Percentiles rank a stretch among this genome's conserved stretches.
phyloP scores from a whole-genome alignment of 306 rosid species.

The Castanospermum australe region DNA sequence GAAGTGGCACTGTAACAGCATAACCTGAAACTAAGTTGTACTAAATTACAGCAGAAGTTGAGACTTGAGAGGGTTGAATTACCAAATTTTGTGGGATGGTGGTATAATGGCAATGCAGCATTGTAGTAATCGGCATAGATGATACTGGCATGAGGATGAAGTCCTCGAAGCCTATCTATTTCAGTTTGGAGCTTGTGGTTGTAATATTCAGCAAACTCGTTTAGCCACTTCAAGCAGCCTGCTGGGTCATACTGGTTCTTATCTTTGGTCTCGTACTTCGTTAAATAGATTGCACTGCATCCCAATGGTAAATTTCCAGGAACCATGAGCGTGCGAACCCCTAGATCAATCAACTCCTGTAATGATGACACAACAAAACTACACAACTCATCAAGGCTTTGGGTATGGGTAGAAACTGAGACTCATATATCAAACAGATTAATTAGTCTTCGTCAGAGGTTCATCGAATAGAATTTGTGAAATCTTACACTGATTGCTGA shows the following conservation, averaged over 20 bases:
- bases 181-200: slow-evolving; percentile 38
- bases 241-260: slow-evolving; percentile 33
- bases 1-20: not conserved
- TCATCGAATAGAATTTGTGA: not conserved
- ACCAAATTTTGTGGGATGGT: slow-evolving; percentile 37
- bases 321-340: slow-evolving; percentile 49
- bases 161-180: slow-evolving; percentile 22
- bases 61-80: not conserved
- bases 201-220: slow-evolving; percentile 41
- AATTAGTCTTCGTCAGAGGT: too few species aligned
- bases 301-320: slow-evolving; percentile 57
- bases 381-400: not conserved
- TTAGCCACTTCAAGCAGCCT: slow-evolving; percentile 54
- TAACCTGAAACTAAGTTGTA: not conserved
- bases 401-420: not conserved
- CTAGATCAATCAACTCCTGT: slow-evolving; percentile 47
- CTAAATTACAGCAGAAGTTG: not conserved
- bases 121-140: slow-evolving; percentile 54
- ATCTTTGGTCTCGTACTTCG: slow-evolving; percentile 13
- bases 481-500: slow-evolving; percentile 37
- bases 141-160: slow-evolving; percentile 34
- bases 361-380: not conserved
- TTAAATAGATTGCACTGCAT: slow-evolving; percentile 32
- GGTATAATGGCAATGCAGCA: slow-evolving; percentile 34
- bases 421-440: not conserved